Conservation (phyloP, 208 protist species). For the Naegleria fowleri region DNA sequence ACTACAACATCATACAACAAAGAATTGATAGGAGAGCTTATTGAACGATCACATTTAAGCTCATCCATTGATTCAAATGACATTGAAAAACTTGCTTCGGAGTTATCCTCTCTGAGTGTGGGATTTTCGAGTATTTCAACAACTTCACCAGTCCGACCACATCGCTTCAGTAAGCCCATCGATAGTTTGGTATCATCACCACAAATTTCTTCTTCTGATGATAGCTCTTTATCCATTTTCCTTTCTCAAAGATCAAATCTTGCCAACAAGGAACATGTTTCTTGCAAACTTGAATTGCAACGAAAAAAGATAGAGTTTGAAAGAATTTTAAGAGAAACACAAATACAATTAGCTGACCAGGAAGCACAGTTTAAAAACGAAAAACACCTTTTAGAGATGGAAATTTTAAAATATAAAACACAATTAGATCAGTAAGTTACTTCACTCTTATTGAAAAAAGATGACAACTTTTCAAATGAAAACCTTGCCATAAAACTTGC, state of each 20-base stretch:
- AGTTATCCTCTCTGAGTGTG: neutral
- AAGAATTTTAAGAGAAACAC: neutral
- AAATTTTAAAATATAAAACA: neutral
- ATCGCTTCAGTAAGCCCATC: too few species aligned
- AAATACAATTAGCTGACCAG: neutral
- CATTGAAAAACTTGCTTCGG: neutral
- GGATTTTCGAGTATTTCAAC: neutral
- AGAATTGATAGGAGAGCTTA: neutral
- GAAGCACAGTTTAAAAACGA: neutral
- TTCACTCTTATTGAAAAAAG: too few species aligned
- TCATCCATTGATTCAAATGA: neutral
- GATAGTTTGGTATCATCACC: neutral
- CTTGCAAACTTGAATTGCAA: slow-evolving; percentile 1
- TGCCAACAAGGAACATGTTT: neutral
- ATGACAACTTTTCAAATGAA: neutral
- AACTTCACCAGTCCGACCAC: neutral
- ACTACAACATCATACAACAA: neutral
- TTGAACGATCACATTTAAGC: neutral
- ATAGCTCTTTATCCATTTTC: neutral
- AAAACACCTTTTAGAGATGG: neutral
- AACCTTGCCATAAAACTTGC: neutral
- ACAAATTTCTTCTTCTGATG: neutral
- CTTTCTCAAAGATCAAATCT: neutral
- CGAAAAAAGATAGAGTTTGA: neutral
- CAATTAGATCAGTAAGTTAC: neutral